Percentiles rank a stretch among this genome's conserved stretches.
Evolutionary conservation across 495 filamentous ascomycete genomes (phyloP).

Genomic region (Viridothelium virens): DNA sequence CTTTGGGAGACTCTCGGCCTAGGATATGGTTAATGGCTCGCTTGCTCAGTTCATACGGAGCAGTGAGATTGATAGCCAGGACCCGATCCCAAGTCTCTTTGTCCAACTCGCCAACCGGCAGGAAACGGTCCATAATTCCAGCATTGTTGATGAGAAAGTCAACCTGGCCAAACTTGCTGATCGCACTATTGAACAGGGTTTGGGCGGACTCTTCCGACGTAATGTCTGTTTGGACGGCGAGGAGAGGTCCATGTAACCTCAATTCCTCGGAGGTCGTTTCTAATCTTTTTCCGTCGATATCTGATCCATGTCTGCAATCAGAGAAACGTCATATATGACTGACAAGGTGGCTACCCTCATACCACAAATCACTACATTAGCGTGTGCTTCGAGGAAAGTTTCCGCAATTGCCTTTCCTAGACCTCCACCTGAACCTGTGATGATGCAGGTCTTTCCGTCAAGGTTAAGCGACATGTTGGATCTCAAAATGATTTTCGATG

Average conservation of each 20-base stretch:
- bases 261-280: neutral
- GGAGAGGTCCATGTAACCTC: neutral
- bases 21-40: constrained; percentile 44
- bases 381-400: constrained; percentile 22
- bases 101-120: constrained; percentile 34
- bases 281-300: neutral
- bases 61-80: constrained; percentile 53
- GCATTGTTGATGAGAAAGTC: constrained; percentile 48
- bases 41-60: constrained; percentile 48
- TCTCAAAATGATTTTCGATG: neutral
- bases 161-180: constrained; percentile 27
- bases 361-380: constrained; percentile 30
- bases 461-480: neutral
- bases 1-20: constrained; percentile 23
- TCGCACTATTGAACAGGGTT: constrained; percentile 19
- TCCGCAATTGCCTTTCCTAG: constrained; percentile 27
- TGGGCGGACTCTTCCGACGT: constrained; percentile 19
- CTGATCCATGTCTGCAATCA: neutral
- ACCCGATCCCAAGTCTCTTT: constrained; percentile 50
- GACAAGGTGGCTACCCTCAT: constrained; percentile 9
- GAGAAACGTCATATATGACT: neutral
- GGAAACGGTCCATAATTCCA: constrained; percentile 39
- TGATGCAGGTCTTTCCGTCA: constrained; percentile 19
- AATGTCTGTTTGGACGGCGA: constrained; percentile 23
- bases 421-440: constrained; percentile 27